Percentiles rank a stretch among this genome's conserved stretches.
phyloP scores from a whole-genome alignment of 2,329 filamentous ascomycete species.

The Scedosporium dehoogii region DNA sequence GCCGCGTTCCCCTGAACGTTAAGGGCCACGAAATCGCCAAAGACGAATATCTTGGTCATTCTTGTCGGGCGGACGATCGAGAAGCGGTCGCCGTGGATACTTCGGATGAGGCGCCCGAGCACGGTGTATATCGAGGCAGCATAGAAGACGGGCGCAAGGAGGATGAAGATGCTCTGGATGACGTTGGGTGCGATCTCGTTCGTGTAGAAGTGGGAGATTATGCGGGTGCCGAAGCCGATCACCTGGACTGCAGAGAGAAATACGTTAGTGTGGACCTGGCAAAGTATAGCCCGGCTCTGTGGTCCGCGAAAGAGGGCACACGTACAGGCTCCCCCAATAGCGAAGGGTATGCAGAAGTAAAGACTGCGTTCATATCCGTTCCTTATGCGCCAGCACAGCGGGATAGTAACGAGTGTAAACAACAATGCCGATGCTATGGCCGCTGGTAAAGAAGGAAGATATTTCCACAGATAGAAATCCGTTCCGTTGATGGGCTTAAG shows the following conservation, averaged over 20 bases:
- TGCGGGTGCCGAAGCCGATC: constrained; percentile 4
- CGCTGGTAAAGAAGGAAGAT: not conserved
- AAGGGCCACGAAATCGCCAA: constrained; percentile 43
- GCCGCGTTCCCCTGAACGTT: constrained; percentile 36
- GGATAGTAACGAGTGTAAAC: not conserved
- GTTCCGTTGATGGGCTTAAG: not conserved
- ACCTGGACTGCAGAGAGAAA: constrained; percentile 13
- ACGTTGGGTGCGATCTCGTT: constrained; percentile 25
- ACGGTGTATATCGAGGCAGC: constrained; percentile 38
- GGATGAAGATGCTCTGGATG: constrained; percentile 26
- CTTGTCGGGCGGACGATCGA: constrained; percentile 24
- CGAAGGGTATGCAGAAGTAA: not conserved
- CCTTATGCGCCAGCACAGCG: not conserved
- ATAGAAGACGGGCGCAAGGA: constrained; percentile 29
- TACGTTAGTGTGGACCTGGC: not conserved
- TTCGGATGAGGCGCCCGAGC: constrained; percentile 28
- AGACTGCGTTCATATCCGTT: not conserved
- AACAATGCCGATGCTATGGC: not conserved
- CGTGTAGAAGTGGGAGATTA: constrained; percentile 15
- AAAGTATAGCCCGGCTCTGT: not conserved
- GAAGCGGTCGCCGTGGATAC: constrained; percentile 24
- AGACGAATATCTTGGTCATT: constrained; percentile 45
- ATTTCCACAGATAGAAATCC: not conserved
- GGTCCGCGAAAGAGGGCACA: not conserved
- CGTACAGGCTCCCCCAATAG: not conserved